phyloP scores from a whole-genome alignment of 108 stramenopile species.

The Fragilaria radians region DNA sequence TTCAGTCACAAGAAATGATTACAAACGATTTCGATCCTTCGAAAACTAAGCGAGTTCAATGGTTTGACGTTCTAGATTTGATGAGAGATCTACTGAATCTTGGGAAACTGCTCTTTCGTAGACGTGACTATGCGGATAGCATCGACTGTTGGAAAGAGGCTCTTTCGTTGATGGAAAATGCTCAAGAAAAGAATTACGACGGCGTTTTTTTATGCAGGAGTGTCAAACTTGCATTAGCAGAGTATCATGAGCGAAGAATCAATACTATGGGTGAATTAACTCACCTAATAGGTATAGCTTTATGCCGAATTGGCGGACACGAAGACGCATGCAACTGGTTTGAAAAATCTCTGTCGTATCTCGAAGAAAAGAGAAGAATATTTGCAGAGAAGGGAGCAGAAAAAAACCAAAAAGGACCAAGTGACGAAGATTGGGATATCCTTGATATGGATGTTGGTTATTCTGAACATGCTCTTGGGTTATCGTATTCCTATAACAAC shows the following conservation, averaged over 20 bases:
- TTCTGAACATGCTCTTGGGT: slow-evolving; percentile 1
- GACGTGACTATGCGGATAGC: background rate
- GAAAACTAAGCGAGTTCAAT: background rate
- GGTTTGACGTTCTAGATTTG: background rate
- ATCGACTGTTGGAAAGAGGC: background rate
- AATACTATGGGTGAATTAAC: background rate
- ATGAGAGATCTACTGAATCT: background rate
- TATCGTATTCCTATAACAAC: background rate
- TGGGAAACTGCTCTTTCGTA: slow-evolving; percentile 3
- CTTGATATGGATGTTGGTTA: background rate
- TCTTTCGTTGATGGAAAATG: background rate
- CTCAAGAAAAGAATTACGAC: background rate
- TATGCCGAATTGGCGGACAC: background rate
- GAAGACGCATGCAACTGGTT: background rate
- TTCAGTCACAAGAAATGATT: background rate
- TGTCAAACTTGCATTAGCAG: background rate
- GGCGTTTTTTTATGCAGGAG: background rate
- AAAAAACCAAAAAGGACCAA: background rate
- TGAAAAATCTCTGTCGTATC: background rate
- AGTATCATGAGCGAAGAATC: background rate
- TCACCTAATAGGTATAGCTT: background rate
- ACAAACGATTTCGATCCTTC: background rate
- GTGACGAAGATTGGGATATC: background rate
- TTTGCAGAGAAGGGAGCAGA: background rate
- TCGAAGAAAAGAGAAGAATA: slow-evolving; percentile 1